phyloP scores from a whole-genome alignment of 2,329 filamentous ascomycete species.

The Verticillium nonalfalfae region DNA sequence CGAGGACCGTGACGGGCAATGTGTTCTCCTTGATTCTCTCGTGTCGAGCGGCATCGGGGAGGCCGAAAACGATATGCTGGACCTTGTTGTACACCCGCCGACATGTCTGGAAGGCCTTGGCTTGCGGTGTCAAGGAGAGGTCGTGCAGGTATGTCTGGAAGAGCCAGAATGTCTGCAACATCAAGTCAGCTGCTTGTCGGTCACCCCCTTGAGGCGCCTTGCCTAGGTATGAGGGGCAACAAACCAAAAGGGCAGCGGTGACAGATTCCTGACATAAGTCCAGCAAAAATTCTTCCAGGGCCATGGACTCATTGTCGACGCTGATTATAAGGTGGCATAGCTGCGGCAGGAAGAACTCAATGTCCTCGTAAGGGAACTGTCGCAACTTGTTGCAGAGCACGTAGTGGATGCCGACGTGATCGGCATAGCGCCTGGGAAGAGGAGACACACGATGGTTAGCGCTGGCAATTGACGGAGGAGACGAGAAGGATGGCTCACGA shows the following conservation, averaged over 20 bases:
- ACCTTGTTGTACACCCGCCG: conserved; percentile 83
- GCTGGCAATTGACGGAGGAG: conserved; percentile 9
- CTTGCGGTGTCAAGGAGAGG: conserved; percentile 67
- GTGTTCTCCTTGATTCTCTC: conserved; percentile 80
- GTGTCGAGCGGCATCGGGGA: conserved; percentile 59
- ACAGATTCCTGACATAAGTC: conserved; percentile 85
- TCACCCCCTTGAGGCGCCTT: neutral
- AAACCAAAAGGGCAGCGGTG: conserved; percentile 73
- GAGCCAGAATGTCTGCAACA: conserved; percentile 75
- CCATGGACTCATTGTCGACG: conserved; percentile 88
- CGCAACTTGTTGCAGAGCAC: conserved; percentile 83
- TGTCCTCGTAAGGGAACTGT: conserved; percentile 84
- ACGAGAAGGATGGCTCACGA: conserved; percentile 53
- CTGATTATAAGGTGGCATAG: conserved; percentile 84
- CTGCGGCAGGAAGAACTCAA: conserved; percentile 87
- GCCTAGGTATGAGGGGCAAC: conserved; percentile 20
- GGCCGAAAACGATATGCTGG: conserved; percentile 79
- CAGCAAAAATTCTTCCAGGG: conserved; percentile 78
- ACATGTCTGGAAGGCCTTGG: conserved; percentile 74
- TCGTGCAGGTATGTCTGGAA: conserved; percentile 86
- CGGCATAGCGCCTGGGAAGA: conserved; percentile 66
- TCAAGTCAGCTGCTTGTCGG: neutral
- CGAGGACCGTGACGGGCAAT: conserved; percentile 72
- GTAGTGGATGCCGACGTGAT: conserved; percentile 87
- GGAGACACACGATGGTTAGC: conserved; percentile 8